Base-by-base conservation (phyloP, 139 green algal genomes). In the Eudorina sp. region DNA sequence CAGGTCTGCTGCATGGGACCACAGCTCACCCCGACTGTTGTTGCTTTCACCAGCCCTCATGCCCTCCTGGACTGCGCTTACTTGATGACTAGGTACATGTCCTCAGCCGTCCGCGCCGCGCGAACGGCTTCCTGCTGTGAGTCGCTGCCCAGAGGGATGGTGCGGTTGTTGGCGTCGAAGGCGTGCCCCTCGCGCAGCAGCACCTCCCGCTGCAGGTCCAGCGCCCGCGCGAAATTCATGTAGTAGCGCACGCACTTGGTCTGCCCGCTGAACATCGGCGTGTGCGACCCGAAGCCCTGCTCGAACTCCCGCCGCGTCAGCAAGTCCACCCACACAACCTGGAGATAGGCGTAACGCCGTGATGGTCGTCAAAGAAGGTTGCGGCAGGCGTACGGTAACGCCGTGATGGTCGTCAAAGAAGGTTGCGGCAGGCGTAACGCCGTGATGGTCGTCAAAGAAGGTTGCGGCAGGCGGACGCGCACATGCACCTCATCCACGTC, bases 311-410 rank as follows among this genome's bases (percentile, higher is more conserved):
- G 70, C 46, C 92, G 93, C 16, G 97, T 97, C 51, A 99, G 95
- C 90, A 98, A 88, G 94, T 99, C 97, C 40, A 99, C 97, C 97
- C 97, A 99, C 55, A 99, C 92, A 45, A 98, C 97, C 92, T 97
- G 92, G 9, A 40, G 13, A 14, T 27, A 2, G 7, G 19, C n/a
- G n/a, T n/a, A n/a, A n/a, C n/a, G n/a, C n/a, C n/a, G n/a, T n/a
- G n/a, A n/a, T n/a, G n/a, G n/a, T n/a, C n/a, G n/a, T n/a, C n/a
- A n/a, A n/a, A n/a, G n/a, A n/a, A n/a, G n/a, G n/a, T n/a, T n/a
- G n/a, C n/a, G n/a, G n/a, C n/a, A n/a, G n/a, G n/a, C n/a, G n/a
- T n/a, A n/a, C n/a, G n/a, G n/a, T n/a, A n/a, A n/a, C n/a, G n/a
- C n/a, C n/a, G n/a, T n/a, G n/a, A n/a, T n/a, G n/a, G n/a, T n/a